Base-by-base conservation (phyloP, 2,329 filamentous ascomycete genomes). In the Cordyceps fumosorosea region DNA sequence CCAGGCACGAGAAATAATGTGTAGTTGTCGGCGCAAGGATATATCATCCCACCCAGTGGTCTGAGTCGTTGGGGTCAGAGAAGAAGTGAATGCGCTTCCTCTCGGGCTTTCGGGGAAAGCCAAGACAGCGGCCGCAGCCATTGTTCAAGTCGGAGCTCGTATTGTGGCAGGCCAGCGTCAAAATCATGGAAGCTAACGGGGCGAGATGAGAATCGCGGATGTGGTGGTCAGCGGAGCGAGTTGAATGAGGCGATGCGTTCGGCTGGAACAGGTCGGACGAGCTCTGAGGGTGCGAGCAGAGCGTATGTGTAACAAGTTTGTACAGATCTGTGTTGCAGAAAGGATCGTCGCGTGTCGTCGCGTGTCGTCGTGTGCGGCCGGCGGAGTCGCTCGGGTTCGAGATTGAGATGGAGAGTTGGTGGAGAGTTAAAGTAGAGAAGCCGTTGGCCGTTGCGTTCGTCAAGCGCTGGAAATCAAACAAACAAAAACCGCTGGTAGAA, bases 111-210 rank as follows among this genome's bases (percentile, higher is more conserved):
- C 75, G 73, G 71, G 75, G 67, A 73, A 75, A 65, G 72, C 71
- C 73, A 78, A 70, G 75, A 82, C 75, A 67, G 76, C 75, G 75
- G 76, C 77, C 72, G 80, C 74, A 73, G 82, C 81, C 82, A 85
- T 85, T 72, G 69, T 81, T 79, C 73, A 73, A 76, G 73, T 76
- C 74, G 69, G 73, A 76, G 72, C 76, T 80, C 73, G 73, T 78
- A 67, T 71, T 69, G 69, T 76, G 69, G 72, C 72, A 69, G 67
- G 67, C 67, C 66, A 73, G 69, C 74, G 73, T 76, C 74, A 77
- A 72, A 81, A 77, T 77, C 82, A 84, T 84, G 80, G 79, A 78
- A 76, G 76, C 78, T 77, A 68, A 64, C 66, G 62, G 64, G 64
- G 66, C 62, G 61, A 62, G 55, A 24, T 44, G 37, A 48, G 51